Evolutionary conservation across 129 eudicot species (phyloP), one percentile per base, ranked within the genome.

Genomic region (Mikania micrantha): DNA sequence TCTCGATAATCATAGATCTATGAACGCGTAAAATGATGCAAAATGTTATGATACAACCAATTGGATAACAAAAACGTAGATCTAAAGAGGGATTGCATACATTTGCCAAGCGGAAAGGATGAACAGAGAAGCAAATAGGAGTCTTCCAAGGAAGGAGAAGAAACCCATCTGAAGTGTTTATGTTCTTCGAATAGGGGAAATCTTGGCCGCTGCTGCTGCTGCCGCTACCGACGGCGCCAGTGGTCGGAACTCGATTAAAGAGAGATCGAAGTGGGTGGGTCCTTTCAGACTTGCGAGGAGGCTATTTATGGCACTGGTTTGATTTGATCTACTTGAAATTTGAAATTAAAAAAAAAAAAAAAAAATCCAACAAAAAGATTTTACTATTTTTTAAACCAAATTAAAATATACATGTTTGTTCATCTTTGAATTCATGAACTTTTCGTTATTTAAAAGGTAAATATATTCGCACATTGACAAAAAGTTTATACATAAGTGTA

Each of bases 51-150:
- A 5, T 28, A 19, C 29, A 21, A 54, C 0, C 19, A 19, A 64
- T 25, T 16, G 44, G 25, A 36, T 25, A 11, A 12, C 47, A 12
- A 5, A 75, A 15, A 32, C 36, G 35, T 45, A 72, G 69, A 58
- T 71, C 63, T 54, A 69, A 20, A 56, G 39, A 44, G 38, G 31
- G 64, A 52, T 8, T 28, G 66, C 63, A 52, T 84, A 84, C 90
- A 78, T 78, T 84, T 84, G 90, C 86, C 86, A 81, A 49, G 90
- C 90, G 66, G 86, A 81, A 10, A 84, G 90, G 62, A 84, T 84
- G 84, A 84, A 84, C n/a, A 84, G 66, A 57, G 90, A 84, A 58
- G 85, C 90, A n/a, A 81, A 84, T 54, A 84, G 86, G 67, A 81
- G 77, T 74, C 90, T 84, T 62, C 90, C 90, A 16, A 81, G 74